These are phyloP conservation scores for Epichloe coenophiala DNA, from an alignment of 2,329 filamentous ascomycete genomes.

Conservation along the genomic window DNA sequence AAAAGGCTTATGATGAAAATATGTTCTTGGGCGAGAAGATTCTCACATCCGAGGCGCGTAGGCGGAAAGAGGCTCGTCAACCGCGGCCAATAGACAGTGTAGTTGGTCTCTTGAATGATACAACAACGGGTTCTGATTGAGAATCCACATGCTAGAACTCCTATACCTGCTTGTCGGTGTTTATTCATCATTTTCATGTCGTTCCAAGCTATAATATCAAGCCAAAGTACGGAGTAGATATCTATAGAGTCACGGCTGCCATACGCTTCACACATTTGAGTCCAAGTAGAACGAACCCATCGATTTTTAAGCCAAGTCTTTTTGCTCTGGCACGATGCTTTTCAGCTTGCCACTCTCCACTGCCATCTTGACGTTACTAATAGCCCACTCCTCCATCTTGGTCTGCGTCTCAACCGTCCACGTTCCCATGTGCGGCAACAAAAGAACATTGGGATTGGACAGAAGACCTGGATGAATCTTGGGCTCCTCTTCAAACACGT, in stretches of 20 bases:
- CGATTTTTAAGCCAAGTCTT: constrained; percentile 12
- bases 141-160: background rate
- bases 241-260: too few species aligned
- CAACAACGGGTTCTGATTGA: background rate
- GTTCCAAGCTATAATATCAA: too few species aligned
- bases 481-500: constrained; percentile 76
- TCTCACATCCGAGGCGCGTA: constrained; percentile 4
- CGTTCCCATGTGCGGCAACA: constrained; percentile 80
- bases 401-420: constrained; percentile 55
- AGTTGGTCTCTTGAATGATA: constrained; percentile 8
- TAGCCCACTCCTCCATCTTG: constrained; percentile 64
- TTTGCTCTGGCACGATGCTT: constrained; percentile 62
- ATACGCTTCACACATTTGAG: too few species aligned
- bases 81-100: constrained; percentile 22
- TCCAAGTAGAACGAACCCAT: background rate
- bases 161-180: too few species aligned
- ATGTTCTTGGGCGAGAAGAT: background rate
- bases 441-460: constrained; percentile 54
- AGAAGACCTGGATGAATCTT: constrained; percentile 60
- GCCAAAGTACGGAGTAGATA: background rate
- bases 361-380: constrained; percentile 54
- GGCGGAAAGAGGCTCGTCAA: constrained; percentile 26
- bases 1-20: constrained; percentile 6
- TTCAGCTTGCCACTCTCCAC: constrained; percentile 47
- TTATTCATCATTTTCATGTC: too few species aligned